Conservation (phyloP, 768 basidiomycete genomes). For the Ephemerocybe angulata region DNA sequence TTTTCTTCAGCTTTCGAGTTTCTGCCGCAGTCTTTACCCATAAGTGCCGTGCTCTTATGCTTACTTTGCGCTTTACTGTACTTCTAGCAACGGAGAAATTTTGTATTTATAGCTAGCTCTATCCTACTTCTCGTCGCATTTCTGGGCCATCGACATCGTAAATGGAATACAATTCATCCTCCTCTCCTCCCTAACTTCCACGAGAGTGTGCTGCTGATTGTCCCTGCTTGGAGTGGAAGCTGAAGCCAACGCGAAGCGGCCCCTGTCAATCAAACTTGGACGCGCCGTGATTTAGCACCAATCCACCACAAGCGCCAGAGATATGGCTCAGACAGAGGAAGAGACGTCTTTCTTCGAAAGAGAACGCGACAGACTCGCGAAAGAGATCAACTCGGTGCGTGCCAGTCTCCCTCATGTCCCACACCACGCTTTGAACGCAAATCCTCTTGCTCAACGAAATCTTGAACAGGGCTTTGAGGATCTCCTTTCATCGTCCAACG, state of each 20-base stretch:
- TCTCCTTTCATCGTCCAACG: conserved; percentile 78
- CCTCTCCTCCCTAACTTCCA: not conserved
- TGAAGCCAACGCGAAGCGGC: not conserved
- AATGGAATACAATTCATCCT: not conserved
- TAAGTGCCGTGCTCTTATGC: conserved; percentile 5
- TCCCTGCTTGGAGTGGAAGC: not conserved
- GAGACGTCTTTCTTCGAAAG: conserved; percentile 70
- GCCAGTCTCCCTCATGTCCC: not conserved
- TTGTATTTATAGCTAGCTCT: conserved; percentile 9
- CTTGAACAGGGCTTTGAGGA: conserved; percentile 87
- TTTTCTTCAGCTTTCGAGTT: not conserved
- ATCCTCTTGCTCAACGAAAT: too few species aligned
- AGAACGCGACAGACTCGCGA: conserved; percentile 70
- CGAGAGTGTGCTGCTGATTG: not conserved
- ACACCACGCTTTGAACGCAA: conserved; percentile 21
- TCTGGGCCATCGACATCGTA: not conserved
- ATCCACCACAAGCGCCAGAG: not conserved
- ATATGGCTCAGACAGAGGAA: conserved; percentile 26
- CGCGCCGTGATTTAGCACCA: not conserved
- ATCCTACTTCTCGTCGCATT: not conserved
- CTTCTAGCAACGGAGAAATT: conserved; percentile 9
- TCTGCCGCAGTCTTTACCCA: not conserved
- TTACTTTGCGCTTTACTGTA: conserved; percentile 4
- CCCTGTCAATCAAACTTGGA: not conserved
- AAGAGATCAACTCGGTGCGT: conserved; percentile 70